Percentiles rank a stretch among this genome's conserved stretches.
Evolutionary conservation across 495 filamentous ascomycete species (phyloP).

Genomic region (Xylaria sp.): DNA sequence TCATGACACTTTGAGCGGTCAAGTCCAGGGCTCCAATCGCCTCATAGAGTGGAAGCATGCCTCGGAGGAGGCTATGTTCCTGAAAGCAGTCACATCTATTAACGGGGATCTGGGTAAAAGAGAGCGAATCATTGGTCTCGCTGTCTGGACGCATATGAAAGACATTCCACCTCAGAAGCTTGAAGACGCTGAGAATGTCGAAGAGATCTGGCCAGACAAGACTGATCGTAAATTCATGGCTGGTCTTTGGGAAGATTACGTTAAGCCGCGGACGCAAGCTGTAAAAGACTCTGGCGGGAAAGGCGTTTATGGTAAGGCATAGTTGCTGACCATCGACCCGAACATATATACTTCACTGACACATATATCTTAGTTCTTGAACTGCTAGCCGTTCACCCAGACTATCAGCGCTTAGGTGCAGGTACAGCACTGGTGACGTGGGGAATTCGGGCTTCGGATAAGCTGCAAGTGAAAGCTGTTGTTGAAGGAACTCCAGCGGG

Average conservation of each 20-base stretch:
- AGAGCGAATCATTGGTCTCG: conserved; percentile 33
- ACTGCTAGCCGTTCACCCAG: conserved; percentile 57
- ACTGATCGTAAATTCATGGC: conserved; percentile 36
- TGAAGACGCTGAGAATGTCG: conserved; percentile 30
- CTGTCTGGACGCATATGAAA: conserved; percentile 38
- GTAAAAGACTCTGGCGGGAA: conserved; percentile 25
- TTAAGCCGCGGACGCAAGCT: conserved; percentile 29
- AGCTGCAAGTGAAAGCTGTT: conserved; percentile 37
- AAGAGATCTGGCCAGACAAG: conserved; percentile 34
- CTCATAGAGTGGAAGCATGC: conserved; percentile 30
- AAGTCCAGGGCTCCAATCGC: conserved; percentile 32
- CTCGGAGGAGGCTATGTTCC: conserved; percentile 18
- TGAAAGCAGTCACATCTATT: conserved; percentile 28
- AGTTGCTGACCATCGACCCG: not conserved
- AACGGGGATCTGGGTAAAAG: not conserved
- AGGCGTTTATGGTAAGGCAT: conserved; percentile 32
- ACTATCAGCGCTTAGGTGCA: conserved; percentile 56
- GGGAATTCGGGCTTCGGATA: conserved; percentile 55
- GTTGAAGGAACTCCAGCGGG: conserved; percentile 36
- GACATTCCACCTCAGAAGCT: conserved; percentile 31
- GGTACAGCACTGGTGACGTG: conserved; percentile 57
- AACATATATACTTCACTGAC: not conserved
- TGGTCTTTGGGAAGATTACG: conserved; percentile 35
- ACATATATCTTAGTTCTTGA: conserved; percentile 45
- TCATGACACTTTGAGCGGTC: conserved; percentile 32